Evolutionary conservation across 163 green algal species (phyloP).

Genomic region (Chlamydomonas reinhardtii): DNA sequence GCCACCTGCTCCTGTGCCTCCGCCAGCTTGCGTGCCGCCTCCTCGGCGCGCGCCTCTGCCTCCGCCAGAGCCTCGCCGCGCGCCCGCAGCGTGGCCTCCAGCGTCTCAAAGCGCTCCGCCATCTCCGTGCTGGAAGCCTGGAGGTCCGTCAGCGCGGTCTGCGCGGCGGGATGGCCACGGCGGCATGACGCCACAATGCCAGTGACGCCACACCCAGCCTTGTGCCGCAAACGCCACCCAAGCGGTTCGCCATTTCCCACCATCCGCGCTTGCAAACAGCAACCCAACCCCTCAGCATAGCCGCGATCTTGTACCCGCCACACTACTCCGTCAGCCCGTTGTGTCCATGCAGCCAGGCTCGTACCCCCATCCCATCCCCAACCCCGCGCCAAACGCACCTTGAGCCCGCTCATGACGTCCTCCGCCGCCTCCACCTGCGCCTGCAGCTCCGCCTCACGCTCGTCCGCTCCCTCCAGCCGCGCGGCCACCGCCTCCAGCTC

Average conservation of each 20-base stretch:
- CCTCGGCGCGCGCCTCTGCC: constrained; percentile 6
- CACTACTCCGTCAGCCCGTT: no score
- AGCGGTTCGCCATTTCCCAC: no score
- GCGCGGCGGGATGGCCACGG: not conserved
- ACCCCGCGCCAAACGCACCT: not conserved
- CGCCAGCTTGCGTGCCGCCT: constrained; percentile 9
- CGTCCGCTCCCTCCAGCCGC: constrained; percentile 5
- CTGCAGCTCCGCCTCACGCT: constrained; percentile 4
- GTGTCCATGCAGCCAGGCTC: no score
- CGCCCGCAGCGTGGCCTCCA: constrained; percentile 9
- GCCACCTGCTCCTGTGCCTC: constrained; percentile 22
- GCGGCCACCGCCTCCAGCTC: constrained; percentile 22
- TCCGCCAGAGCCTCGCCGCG: constrained; percentile 1
- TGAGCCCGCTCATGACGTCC: not conserved
- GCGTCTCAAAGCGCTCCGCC: constrained; percentile 1
- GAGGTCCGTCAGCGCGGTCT: constrained; percentile 22
- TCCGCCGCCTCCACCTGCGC: constrained; percentile 30
- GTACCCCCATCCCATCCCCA: no score
- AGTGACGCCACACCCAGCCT: no score
- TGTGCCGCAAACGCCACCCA: no score
- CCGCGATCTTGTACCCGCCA: no score
- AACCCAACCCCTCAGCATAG: no score
- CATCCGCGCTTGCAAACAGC: no score
- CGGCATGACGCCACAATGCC: no score
- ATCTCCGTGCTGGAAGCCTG: constrained; percentile 33